Evolutionary conservation across 164 flowering plant species (phyloP).

Genomic region (Vitis amurensis): DNA sequence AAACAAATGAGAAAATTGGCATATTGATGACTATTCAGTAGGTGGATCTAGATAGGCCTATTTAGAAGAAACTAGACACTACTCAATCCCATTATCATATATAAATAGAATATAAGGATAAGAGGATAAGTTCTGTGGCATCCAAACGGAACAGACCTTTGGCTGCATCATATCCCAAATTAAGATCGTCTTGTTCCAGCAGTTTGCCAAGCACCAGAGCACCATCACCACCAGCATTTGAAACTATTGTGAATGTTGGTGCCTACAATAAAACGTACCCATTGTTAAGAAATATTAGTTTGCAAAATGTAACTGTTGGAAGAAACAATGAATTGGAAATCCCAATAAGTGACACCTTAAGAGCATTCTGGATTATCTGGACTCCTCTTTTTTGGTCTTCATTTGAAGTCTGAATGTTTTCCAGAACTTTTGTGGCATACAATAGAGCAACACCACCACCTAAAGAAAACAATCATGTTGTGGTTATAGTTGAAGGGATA

Average conservation of each 20-base stretch:
- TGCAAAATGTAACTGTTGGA: background rate
- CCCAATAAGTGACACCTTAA: slow-evolving; percentile 53
- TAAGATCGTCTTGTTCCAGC: slow-evolving; percentile 72
- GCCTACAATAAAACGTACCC: slow-evolving; percentile 42
- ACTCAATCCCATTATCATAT: background rate
- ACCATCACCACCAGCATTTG: slow-evolving; percentile 88
- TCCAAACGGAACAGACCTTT: slow-evolving; percentile 54
- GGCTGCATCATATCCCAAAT: slow-evolving; percentile 84
- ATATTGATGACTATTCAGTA: too few species aligned
- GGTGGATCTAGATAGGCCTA: background rate
- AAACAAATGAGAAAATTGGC: too few species aligned
- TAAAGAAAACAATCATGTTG: slow-evolving; percentile 17
- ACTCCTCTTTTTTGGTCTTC: slow-evolving; percentile 78
- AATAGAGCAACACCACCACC: slow-evolving; percentile 95
- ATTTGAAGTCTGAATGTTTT: slow-evolving; percentile 60
- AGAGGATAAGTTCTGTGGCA: background rate
- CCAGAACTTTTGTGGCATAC: slow-evolving; percentile 70
- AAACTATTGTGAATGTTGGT: slow-evolving; percentile 64
- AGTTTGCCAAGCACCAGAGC: slow-evolving; percentile 66
- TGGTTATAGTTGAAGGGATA: too few species aligned
- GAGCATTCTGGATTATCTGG: slow-evolving; percentile 71
- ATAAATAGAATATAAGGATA: background rate
- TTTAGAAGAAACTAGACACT: background rate
- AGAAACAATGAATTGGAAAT: background rate
- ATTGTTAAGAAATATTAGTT: background rate